Evolutionary conservation across 169 alveolate species (phyloP), one percentile per base, ranked within the genome.

Genomic region (Eimeria tenella): DNA sequence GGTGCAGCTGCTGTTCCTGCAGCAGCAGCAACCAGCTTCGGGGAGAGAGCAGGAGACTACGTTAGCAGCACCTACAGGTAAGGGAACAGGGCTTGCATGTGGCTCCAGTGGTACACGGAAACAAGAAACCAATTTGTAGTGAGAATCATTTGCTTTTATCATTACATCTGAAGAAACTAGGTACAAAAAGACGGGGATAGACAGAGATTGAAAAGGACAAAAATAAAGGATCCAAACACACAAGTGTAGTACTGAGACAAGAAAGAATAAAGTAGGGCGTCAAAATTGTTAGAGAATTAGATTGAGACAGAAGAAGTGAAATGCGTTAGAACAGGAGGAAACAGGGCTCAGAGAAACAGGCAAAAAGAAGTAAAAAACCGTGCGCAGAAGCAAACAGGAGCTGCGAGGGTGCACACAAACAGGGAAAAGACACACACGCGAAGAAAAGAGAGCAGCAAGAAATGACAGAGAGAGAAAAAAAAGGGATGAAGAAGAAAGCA

Each of bases 1-100:
- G 21, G 42, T 63, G 73, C 73, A 4, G 73, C 73, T 63, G 73
- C 73, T 63, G 73, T 23, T 63, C 31, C 73, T 63, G 73, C 73
- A 9, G 73, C 73, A 63, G 73, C 73, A 63, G 73, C 73, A 63
- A 5, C 19, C 23, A 63, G 8, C 73, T 6, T 6, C 73, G 23
- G 10, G n/a, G 73, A 13, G 73, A 4, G 15, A 63, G 42, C 73
- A 63, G 73, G n/a, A 17, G 21, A 13, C 19, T 63, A 31, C 42
- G 42, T 31, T 31, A 31, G 42, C 42, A 31, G 31, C 31, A 17
- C 23, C 19, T 63, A 23, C 19, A 63, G 73, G 73, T 63, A 63
- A 63, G 73, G 23, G 23, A 31, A 31, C 42, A 31, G 73, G 19
- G 73, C n/a, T 5, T 63, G 11, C n/a, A 6, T 63, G 15, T 63